Percentiles rank a stretch among this genome's conserved stretches.
Conservation (phyloP, 257 asterid genomes). For the Penstemon eatonii region DNA sequence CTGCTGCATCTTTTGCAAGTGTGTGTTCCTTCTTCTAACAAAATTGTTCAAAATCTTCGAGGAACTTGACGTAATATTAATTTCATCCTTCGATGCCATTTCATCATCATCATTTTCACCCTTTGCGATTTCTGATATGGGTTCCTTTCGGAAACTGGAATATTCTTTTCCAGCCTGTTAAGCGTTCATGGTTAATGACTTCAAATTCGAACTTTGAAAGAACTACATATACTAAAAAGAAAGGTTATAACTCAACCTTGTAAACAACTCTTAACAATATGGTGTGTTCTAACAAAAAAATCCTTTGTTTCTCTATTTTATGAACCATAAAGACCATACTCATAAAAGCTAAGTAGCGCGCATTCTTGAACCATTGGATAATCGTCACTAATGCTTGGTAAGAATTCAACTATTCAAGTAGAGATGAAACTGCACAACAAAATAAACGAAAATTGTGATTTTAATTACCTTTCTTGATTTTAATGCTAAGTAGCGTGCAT, state of each 20-base stretch:
- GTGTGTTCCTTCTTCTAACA: conserved; percentile 36
- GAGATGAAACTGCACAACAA: conserved; percentile 19
- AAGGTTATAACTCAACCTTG: background rate
- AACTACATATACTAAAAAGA: conserved; percentile 13
- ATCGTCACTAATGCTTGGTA: conserved; percentile 38
- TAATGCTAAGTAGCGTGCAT: conserved; percentile 91
- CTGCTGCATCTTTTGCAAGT: conserved; percentile 45
- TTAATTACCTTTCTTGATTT: conserved; percentile 74
- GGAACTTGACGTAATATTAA: conserved; percentile 27
- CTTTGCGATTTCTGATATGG: conserved; percentile 37
- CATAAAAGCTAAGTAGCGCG: conserved; percentile 71
- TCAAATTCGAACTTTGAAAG: conserved; percentile 21
- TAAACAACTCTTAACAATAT: background rate
- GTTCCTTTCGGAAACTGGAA: conserved; percentile 38
- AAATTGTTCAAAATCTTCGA: conserved; percentile 29
- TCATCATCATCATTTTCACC: conserved; percentile 37
- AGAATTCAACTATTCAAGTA: conserved; percentile 9
- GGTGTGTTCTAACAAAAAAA: conserved; percentile 10
- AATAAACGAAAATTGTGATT: conserved; percentile 9
- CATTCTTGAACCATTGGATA: conserved; percentile 98
- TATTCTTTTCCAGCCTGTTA: conserved; percentile 45
- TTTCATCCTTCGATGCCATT: conserved; percentile 30
- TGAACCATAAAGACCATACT: background rate
- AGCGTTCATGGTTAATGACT: conserved; percentile 24
- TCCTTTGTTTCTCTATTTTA: background rate